Conservation (phyloP, 495 filamentous ascomycete species). For the Penicillium antarcticum region DNA sequence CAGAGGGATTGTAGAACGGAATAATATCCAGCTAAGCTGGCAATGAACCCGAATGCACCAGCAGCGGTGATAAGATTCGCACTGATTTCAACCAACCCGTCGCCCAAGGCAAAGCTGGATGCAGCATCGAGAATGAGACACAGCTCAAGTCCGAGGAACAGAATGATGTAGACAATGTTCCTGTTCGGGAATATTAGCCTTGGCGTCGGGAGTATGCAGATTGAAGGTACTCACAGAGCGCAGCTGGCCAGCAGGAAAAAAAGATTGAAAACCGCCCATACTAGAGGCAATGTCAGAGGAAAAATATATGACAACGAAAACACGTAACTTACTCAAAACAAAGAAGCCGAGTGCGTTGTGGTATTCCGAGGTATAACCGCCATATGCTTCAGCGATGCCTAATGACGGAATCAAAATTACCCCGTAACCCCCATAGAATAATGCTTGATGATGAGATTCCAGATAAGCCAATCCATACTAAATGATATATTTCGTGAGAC, state of each 20-base stretch:
- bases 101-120: slow-evolving; percentile 9
- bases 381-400: slow-evolving; percentile 20
- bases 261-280: slow-evolving; percentile 18
- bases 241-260: slow-evolving; percentile 16
- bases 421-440: slow-evolving; percentile 23
- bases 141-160: slow-evolving; percentile 13
- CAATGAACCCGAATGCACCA: slow-evolving; percentile 12
- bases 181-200: slow-evolving; percentile 1
- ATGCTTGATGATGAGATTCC: slow-evolving; percentile 2
- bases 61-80: slow-evolving; percentile 2
- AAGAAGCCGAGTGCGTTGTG: slow-evolving; percentile 21
- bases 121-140: slow-evolving; percentile 15
- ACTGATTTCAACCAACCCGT: slow-evolving; percentile 3
- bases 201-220: background rate
- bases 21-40: slow-evolving; percentile 9
- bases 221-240: slow-evolving; percentile 6
- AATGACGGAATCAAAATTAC: slow-evolving; percentile 19
- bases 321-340: slow-evolving; percentile 6
- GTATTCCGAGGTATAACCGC: slow-evolving; percentile 17
- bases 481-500: background rate
- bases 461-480: slow-evolving; percentile 15
- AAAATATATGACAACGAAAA: background rate
- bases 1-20: slow-evolving; percentile 9
- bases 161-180: slow-evolving; percentile 11
- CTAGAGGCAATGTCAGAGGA: background rate